These are phyloP conservation scores for Themeda triandra DNA, from an alignment of 176 grass and related monocot species.

Conservation along the genomic window DNA sequence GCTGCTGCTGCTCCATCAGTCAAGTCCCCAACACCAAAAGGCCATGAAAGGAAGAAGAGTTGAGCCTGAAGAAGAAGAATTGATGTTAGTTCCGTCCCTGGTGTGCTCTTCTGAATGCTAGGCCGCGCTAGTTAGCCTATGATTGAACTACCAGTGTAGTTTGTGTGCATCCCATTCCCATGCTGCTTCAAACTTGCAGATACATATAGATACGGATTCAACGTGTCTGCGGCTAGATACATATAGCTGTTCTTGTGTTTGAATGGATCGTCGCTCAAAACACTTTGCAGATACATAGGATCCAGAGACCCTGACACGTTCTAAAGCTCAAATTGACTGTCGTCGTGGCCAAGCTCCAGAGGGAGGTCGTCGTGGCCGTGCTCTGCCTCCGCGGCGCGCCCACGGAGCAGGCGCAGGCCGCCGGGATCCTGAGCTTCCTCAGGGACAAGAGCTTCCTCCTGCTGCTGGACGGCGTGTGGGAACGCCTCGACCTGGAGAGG, in stretches of 20 bases:
- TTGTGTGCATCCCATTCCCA: not conserved
- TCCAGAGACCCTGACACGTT: not conserved
- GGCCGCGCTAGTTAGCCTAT: not conserved
- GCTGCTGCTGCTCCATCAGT: not conserved
- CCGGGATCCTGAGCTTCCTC: conserved; percentile 43
- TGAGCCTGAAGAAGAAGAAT: not conserved
- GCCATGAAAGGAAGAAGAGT: not conserved
- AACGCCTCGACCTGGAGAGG: conserved; percentile 49
- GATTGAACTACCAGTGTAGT: not conserved
- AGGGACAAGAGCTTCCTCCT: conserved; percentile 56
- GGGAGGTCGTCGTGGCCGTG: conserved; percentile 44
- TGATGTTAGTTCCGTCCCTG: not conserved
- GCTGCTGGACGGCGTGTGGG: conserved; percentile 58
- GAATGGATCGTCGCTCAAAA: not conserved
- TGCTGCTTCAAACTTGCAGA: not conserved
- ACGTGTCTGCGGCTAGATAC: not conserved
- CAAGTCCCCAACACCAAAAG: not conserved
- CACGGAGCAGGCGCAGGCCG: conserved; percentile 44
- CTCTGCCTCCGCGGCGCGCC: conserved; percentile 36
- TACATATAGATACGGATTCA: not conserved
- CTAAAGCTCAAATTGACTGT: conserved; percentile 8
- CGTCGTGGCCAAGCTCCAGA: conserved; percentile 52
- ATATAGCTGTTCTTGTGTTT: not conserved
- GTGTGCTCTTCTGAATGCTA: not conserved
- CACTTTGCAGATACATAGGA: not conserved